These are phyloP conservation scores for Magnolia officinalis DNA, from an alignment of 164 flowering plant species.

Conservation along the genomic window DNA sequence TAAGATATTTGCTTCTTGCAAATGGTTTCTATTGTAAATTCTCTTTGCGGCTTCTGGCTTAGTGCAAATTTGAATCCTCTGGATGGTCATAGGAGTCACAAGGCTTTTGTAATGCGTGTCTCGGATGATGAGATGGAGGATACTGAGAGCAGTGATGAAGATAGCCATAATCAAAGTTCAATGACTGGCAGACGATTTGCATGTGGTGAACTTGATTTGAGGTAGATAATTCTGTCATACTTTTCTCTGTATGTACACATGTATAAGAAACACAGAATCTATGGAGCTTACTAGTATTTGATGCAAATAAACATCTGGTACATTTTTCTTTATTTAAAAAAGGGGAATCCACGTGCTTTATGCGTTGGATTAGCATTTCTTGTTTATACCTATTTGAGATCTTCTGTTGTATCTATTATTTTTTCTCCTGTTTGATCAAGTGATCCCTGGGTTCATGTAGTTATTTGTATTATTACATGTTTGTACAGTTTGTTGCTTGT, in stretches of 20 bases:
- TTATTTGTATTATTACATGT: no score
- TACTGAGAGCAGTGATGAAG: slow-evolving; percentile 7
- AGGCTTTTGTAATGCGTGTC: slow-evolving; percentile 19
- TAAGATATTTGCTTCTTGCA: background rate
- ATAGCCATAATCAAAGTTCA: background rate
- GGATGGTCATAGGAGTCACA: background rate
- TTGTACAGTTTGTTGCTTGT: no score
- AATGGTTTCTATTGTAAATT: background rate
- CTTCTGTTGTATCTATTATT: no score
- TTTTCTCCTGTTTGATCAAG: no score
- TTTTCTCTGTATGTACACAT: no score
- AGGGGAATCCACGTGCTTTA: background rate
- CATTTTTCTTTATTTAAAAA: background rate
- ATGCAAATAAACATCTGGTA: background rate
- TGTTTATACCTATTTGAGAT: no score
- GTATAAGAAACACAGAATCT: no score
- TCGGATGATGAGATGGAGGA: slow-evolving; percentile 20
- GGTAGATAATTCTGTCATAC: slow-evolving; percentile 17
- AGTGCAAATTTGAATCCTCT: slow-evolving; percentile 11
- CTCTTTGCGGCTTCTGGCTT: background rate
- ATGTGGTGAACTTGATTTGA: slow-evolving; percentile 24
- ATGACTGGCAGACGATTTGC: slow-evolving; percentile 34
- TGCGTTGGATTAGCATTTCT: no score
- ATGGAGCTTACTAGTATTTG: background rate
- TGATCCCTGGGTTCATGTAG: no score